Conservation (phyloP, 2,329 filamentous ascomycete genomes). For the Cercospora nicotianae region DNA sequence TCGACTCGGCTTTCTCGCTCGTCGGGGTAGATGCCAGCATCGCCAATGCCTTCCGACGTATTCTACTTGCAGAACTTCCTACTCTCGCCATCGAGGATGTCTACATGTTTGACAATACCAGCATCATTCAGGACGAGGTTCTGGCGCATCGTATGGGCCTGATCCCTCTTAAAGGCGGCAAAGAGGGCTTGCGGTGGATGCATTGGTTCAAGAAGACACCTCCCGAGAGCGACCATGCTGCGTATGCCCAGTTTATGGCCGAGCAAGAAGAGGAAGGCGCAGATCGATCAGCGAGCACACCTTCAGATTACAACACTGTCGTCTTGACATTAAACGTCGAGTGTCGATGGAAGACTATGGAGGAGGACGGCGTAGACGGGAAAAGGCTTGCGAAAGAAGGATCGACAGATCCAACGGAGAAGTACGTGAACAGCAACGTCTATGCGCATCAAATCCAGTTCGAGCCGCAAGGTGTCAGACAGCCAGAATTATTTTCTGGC, state of each 20-base stretch:
- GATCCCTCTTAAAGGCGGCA: conserved; percentile 80
- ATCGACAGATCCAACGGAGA: conserved; percentile 77
- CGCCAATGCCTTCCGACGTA: conserved; percentile 95
- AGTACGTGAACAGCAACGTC: conserved; percentile 78
- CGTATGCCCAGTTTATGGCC: conserved; percentile 41
- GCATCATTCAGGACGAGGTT: conserved; percentile 96
- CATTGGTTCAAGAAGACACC: conserved; percentile 76
- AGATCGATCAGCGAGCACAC: conserved; percentile 48
- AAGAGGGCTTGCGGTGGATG: conserved; percentile 76
- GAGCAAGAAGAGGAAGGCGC: conserved; percentile 44
- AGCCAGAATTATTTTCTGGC: conserved; percentile 64
- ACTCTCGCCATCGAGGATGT: conserved; percentile 92
- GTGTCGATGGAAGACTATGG: conserved; percentile 70
- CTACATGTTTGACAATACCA: conserved; percentile 94
- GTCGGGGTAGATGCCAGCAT: conserved; percentile 88
- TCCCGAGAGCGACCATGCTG: conserved; percentile 56
- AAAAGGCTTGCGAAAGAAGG: conserved; percentile 59
- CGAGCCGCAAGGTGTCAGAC: conserved; percentile 68
- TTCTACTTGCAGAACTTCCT: conserved; percentile 90
- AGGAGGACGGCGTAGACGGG: conserved; percentile 47
- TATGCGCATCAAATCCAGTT: conserved; percentile 64
- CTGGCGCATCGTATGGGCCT: conserved; percentile 86
- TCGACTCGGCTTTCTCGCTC: conserved; percentile 84
- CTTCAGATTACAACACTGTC: conserved; percentile 82
- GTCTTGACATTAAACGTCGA: conserved; percentile 73